Base-by-base conservation (phyloP, 2,329 filamentous ascomycete species). In the Eurotiales sp. region DNA sequence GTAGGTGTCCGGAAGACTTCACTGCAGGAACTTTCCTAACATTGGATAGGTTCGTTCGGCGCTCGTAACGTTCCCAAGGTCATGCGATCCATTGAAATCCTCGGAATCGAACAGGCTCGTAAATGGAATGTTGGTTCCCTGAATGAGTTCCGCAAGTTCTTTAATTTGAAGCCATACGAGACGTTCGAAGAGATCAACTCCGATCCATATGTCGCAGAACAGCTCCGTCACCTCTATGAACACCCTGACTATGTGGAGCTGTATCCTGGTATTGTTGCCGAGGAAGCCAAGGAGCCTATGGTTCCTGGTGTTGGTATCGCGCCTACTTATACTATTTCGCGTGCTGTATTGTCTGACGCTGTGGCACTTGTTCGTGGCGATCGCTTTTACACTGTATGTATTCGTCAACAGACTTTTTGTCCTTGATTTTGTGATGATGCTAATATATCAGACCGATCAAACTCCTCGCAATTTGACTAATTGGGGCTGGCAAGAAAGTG, bases 401-500 rank as follows among this genome's bases (percentile, higher is more conserved):
- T 15, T 15, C 4, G n/a, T n/a, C n/a, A 4, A 23, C 22, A 10
- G 14, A 8, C 34, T 27, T 43, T 11, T 43, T 19, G 34, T n/a
- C n/a, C n/a, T n/a, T n/a, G n/a, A n/a, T n/a, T n/a, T n/a, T n/a
- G n/a, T n/a, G n/a, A n/a, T n/a, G n/a, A n/a, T 34, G 21, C 43
- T 46, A 7, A 46, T 15, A 10, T 11, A 22, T 8, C 3, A 64
- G 63, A 56, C 77, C n/a, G 88, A 92, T 66, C 91, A 87, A 65
- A 82, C 85, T 58, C 81, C 88, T 0, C 80, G 82, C 8, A 82
- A 84, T 59, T 70, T 95, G 42, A 95, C 89, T 1, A 90, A 89
- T 70, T 95, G 88, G 88, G 89, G 89, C 17, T 92, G 82, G 72
- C 82, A 83, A 50, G 86, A 90, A 64, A 86, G 81, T 3, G 78